Conservation (phyloP, 2,329 filamentous ascomycete genomes). For the Phaeosphaeriaceae sp. region DNA sequence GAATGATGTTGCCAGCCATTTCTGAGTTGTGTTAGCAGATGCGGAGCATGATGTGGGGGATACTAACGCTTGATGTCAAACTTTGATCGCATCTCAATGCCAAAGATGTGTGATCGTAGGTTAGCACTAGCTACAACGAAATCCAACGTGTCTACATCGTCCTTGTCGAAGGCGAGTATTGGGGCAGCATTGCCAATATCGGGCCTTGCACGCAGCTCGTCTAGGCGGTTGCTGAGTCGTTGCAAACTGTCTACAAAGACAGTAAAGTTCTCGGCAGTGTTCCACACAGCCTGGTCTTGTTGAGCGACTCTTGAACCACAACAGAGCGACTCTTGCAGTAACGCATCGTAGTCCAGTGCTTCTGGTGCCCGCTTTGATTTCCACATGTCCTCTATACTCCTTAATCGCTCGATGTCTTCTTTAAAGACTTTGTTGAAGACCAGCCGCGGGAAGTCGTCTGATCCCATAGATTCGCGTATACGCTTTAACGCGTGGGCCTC, state of each 20-base stretch:
- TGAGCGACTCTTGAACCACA: constrained; percentile 61
- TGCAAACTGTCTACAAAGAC: constrained; percentile 86
- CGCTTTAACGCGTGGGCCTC: constrained; percentile 84
- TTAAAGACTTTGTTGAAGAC: constrained; percentile 95
- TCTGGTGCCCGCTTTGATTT: constrained; percentile 78
- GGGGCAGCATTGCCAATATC: constrained; percentile 58
- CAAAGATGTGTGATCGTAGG: constrained; percentile 85
- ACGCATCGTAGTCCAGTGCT: constrained; percentile 70
- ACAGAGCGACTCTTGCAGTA: constrained; percentile 61
- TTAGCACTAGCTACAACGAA: constrained; percentile 93
- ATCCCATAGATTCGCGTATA: constrained; percentile 82
- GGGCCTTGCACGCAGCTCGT: constrained; percentile 65
- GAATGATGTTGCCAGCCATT: constrained; percentile 99
- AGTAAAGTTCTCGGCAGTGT: constrained; percentile 78
- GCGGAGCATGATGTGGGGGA: neutral
- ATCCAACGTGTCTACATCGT: constrained; percentile 92
- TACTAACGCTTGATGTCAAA: constrained; percentile 84
- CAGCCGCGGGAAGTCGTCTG: constrained; percentile 74
- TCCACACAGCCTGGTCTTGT: constrained; percentile 80
- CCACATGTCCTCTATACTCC: constrained; percentile 96
- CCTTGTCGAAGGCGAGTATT: constrained; percentile 90
- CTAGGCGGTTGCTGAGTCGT: constrained; percentile 75
- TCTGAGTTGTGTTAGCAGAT: constrained; percentile 55
- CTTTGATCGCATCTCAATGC: constrained; percentile 84
- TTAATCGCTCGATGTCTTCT: constrained; percentile 79